A percentile compares a stretch with the other conserved stretches of the same genome.
These are phyloP conservation scores for Juncus effusus DNA, from an alignment of 176 grass and related monocot species.

Conservation along the genomic window DNA sequence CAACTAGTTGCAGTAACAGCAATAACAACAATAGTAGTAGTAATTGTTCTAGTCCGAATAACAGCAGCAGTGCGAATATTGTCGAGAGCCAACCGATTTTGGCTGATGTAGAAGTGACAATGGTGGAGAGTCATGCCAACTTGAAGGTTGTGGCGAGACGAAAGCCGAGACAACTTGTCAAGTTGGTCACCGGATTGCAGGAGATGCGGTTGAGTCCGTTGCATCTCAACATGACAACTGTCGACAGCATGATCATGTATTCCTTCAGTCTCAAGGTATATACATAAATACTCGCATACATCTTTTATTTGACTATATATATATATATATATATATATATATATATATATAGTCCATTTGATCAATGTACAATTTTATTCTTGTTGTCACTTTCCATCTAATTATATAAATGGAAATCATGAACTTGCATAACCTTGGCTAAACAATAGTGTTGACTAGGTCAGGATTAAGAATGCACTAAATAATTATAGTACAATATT, in stretches of 20 bases:
- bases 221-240: conserved; percentile 72
- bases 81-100: conserved; percentile 41
- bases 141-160: conserved; percentile 50
- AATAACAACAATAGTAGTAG: neutral
- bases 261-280: conserved; percentile 82
- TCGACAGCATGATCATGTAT: conserved; percentile 57
- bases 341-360: too few species aligned
- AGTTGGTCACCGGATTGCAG: conserved; percentile 53
- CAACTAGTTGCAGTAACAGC: conserved; percentile 4
- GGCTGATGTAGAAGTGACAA: conserved; percentile 78
- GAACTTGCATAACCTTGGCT: too few species aligned
- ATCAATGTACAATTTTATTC: neutral
- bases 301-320: too few species aligned
- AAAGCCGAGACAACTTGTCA: conserved; percentile 55
- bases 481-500: neutral
- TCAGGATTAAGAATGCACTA: neutral
- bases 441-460: too few species aligned
- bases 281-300: too few species aligned
- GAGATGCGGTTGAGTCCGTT: conserved; percentile 50
- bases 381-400: neutral
- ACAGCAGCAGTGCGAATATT: neutral
- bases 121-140: conserved; percentile 75
- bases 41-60: neutral
- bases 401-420: too few species aligned
- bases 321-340: too few species aligned